Evolutionary conservation across 2,329 filamentous ascomycete genomes (phyloP), one percentile per base, ranked within the genome.

Genomic region (Akanthomyces dipterigenus): DNA sequence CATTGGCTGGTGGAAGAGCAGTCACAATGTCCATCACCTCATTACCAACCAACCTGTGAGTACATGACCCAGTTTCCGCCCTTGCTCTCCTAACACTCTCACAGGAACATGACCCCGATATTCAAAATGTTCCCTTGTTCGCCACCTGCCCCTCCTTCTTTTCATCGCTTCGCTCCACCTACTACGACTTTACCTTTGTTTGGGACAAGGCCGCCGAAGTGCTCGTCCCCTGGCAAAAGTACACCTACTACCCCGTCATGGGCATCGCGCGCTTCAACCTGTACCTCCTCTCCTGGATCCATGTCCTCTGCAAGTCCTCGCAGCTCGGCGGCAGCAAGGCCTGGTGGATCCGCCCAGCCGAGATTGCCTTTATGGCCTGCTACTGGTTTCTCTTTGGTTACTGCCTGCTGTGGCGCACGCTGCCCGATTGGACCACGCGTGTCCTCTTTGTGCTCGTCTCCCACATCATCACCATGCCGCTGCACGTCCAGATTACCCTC

Each of bases 331-430:
- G 70, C 68, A 77, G 72, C 48, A 81, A 80, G 49, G 86, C 86
- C 0, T 84, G 84, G 80, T 89, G 86, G 85, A 83, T 87, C 64
- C 85, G 86, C 36, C 87, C 84, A 62, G 79, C 84, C 55, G 88
- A 90, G 70, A 77, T 88, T n/a, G 69, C 71, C 22, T 85, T 85
- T 60, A 86, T 88, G 76, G 64, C 72, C 16, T 81, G 83, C 73
- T 90, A 86, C 78, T 88, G 87, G 86, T 83, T 79, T 65, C 78
- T 87, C 71, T 90, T 84, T 66, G 87, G 86, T 38, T 89, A 89
- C 70, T 77, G 79, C n/a, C 77, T 88, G 7, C 69, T 89, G 28
- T 87, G 83, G 77, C 77, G 78, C 63, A 75, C 76, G 4, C 79
- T 90, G 46, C 86, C 86, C 1, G 82, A 77, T 56, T 83, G 78